Conservation (phyloP, 2,329 filamentous ascomycete species). For the Cladobotryum mycophilum region DNA sequence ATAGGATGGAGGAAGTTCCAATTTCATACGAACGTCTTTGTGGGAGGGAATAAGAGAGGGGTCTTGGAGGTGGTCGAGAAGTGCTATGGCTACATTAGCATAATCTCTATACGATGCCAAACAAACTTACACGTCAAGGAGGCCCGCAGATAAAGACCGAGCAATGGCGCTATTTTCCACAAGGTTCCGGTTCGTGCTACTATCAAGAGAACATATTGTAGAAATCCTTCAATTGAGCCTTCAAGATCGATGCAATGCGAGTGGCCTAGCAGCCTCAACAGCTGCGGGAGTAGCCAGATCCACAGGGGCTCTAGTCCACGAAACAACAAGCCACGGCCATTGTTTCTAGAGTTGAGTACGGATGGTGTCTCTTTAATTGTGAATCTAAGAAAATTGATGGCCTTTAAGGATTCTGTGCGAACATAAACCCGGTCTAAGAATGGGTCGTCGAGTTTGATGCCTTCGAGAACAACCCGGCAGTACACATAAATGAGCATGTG, state of each 20-base stretch:
- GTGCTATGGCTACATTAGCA: slow-evolving; percentile 17
- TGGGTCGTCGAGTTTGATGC: slow-evolving; percentile 60
- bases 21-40: slow-evolving; percentile 20
- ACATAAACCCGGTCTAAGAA: slow-evolving; percentile 54
- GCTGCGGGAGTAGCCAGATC: slow-evolving; percentile 56
- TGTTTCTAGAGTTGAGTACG: slow-evolving; percentile 49
- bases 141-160: slow-evolving; percentile 43
- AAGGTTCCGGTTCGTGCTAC: slow-evolving; percentile 38
- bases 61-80: slow-evolving; percentile 30
- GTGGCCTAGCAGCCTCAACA: slow-evolving; percentile 52
- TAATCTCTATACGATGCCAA: not conserved
- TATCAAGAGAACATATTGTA: slow-evolving; percentile 42
- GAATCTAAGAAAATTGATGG: slow-evolving; percentile 69
- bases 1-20: slow-evolving; percentile 34
- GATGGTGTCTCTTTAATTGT: slow-evolving; percentile 69
- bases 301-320: slow-evolving; percentile 57
- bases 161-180: slow-evolving; percentile 41
- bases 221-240: slow-evolving; percentile 46
- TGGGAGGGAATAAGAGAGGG: slow-evolving; percentile 21
- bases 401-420: slow-evolving; percentile 58
- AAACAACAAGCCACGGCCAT: slow-evolving; percentile 38
- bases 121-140: slow-evolving; percentile 39
- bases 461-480: slow-evolving; percentile 69
- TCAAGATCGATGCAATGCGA: slow-evolving; percentile 40
- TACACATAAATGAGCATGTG: slow-evolving; percentile 83